phyloP scores from a whole-genome alignment of 2,329 filamentous ascomycete species.

The Aspergillus felis region DNA sequence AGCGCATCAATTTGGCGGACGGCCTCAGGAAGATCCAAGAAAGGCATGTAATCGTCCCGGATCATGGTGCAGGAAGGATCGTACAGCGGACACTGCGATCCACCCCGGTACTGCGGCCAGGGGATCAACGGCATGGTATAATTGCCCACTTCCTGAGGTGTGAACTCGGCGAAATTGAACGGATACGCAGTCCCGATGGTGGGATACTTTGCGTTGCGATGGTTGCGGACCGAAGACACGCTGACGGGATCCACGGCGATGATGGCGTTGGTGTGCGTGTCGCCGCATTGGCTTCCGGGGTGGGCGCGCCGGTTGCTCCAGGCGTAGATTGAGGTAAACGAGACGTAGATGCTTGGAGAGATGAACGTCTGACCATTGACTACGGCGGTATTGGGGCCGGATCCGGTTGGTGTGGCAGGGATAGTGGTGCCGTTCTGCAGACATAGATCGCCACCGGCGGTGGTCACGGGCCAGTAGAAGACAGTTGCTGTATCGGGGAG shows the following conservation, averaged over 20 bases:
- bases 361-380: constrained; percentile 17
- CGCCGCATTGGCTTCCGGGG: constrained; percentile 15
- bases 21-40: constrained; percentile 17
- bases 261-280: constrained; percentile 13
- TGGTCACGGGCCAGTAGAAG: constrained; percentile 24
- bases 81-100: constrained; percentile 14
- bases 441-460: constrained; percentile 16
- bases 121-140: constrained; percentile 17
- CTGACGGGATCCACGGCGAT: constrained; percentile 14
- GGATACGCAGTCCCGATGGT: constrained; percentile 17
- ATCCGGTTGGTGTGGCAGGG: constrained; percentile 8
- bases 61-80: constrained; percentile 15
- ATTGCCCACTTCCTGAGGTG: constrained; percentile 14
- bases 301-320: constrained; percentile 17
- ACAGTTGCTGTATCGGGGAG: constrained; percentile 19
- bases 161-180: constrained; percentile 21
- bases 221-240: constrained; percentile 15
- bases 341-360: constrained; percentile 20
- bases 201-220: constrained; percentile 21
- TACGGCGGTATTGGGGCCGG: constrained; percentile 17
- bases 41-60: constrained; percentile 20
- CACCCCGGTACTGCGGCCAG: constrained; percentile 19
- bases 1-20: constrained; percentile 13
- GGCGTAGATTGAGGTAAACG: constrained; percentile 20
- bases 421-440: constrained; percentile 18